These are phyloP conservation scores for Amaranthus hypochondriacus DNA, from an alignment of 148 eudicot species.

Conservation along the genomic window DNA sequence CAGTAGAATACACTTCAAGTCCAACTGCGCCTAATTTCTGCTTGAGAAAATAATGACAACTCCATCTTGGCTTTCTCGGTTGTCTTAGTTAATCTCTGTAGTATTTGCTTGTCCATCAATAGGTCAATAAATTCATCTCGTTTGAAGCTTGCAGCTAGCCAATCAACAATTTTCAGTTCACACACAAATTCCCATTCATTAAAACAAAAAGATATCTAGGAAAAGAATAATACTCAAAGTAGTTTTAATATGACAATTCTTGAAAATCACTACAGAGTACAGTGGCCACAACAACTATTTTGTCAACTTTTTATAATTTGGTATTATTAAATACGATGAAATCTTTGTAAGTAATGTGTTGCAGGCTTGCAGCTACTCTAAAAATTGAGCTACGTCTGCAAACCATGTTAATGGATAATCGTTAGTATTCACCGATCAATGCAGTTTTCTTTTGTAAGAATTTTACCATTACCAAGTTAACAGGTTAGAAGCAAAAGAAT, in stretches of 20 bases:
- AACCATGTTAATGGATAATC: not conserved
- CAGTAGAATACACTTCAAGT: not conserved
- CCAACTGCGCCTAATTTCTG: constrained; percentile 63
- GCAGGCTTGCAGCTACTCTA: no score
- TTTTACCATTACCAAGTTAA: no score
- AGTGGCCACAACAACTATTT: no score
- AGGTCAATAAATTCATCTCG: constrained; percentile 88
- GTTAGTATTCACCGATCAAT: not conserved
- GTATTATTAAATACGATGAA: no score
- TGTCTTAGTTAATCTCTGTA: constrained; percentile 76
- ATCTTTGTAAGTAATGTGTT: no score
- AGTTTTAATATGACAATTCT: not conserved
- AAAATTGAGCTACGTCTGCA: no score
- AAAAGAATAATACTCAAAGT: no score
- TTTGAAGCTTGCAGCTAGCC: constrained; percentile 82
- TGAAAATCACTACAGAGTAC: not conserved
- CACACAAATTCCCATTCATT: not conserved
- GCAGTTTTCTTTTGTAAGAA: no score
- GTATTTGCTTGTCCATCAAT: constrained; percentile 93
- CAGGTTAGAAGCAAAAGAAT: no score
- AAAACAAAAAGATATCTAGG: not conserved
- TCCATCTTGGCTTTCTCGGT: constrained; percentile 99
- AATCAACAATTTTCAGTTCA: constrained; percentile 86
- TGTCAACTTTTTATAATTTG: no score
- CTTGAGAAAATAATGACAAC: constrained; percentile 81